Evolutionary conservation across 1,284 basidiomycete species (phyloP), one percentile per base, ranked within the genome.

Genomic region (Phlebopus sp.): DNA sequence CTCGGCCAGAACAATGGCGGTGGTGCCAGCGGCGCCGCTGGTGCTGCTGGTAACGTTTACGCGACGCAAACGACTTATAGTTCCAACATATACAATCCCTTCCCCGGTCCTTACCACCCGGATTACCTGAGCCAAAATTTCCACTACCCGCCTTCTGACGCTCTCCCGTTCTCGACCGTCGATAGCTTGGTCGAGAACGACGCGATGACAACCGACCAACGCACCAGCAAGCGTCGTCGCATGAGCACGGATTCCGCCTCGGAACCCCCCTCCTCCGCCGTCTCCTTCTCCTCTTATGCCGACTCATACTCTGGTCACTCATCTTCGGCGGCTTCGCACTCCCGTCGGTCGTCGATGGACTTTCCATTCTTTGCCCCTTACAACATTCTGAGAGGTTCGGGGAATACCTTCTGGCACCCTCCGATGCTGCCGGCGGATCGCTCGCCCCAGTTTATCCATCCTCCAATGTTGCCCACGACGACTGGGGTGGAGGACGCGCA

Each of bases 201-300:
- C 35, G 46, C 54, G 7, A 9, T 41, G n/a, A 54, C 46, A 15
- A 52, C 41, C 5, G 54, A 47, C 32, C 52, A 68, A 18, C 71
- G 84, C 41, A 72, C 71, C 37, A 77, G 62, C 53, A 89, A 89
- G 64, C 77, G 84, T 6, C 73, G 85, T 14, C 70, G 86, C 40
- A 81, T 89, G 82, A 86, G 83, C 69, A 79, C 76, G 10, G 84
- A 84, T 59, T 86, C 84, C 2, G 78, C 77, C 3, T 81, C 78
- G 5, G 81, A 83, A 60, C 82, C 82, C 2, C 82, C 74, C 3
- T 78, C 78, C 4, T 81, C 79, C 1, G 80, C 82, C 0, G 72
- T 76, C 0, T 80, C 80, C 1, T 82, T 72, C 59, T 71, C 72
- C 1, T 77, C 75, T 43, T 73, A 78, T 4, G 63, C 70, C 1